Evolutionary conservation across 2,329 filamentous ascomycete species (phyloP).

Genomic region (Nakataea oryzae): DNA sequence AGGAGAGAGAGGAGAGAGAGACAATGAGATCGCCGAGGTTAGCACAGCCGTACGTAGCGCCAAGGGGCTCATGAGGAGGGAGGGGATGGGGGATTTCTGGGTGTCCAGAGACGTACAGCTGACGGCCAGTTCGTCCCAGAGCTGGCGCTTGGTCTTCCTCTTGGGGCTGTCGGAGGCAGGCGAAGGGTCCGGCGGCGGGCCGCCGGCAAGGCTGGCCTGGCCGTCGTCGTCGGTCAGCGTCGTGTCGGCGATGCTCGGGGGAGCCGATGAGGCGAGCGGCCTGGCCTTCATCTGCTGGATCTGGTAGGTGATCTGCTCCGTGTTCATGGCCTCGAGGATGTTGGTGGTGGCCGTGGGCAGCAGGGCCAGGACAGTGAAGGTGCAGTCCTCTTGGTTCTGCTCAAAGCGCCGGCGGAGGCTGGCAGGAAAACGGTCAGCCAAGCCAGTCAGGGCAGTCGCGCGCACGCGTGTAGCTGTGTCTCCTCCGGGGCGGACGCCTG

Average conservation of each 20-base stretch:
- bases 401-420: constrained; percentile 93
- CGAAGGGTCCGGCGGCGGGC: constrained; percentile 8
- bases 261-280: constrained; percentile 31
- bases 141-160: constrained; percentile 73
- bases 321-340: constrained; percentile 77
- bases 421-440: constrained; percentile 5
- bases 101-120: constrained; percentile 52
- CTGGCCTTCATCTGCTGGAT: constrained; percentile 78
- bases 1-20: background rate
- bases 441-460: background rate
- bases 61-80: background rate
- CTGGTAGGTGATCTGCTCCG: constrained; percentile 86
- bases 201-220: constrained; percentile 33
- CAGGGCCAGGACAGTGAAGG: constrained; percentile 92
- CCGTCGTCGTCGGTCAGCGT: constrained; percentile 77
- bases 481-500: constrained; percentile 1
- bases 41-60: background rate
- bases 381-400: constrained; percentile 98
- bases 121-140: constrained; percentile 97
- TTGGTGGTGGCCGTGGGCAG: constrained; percentile 86
- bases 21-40: background rate
- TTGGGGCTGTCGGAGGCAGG: constrained; percentile 11
- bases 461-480: background rate
- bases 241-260: constrained; percentile 53
- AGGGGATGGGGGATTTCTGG: background rate